Evolutionary conservation across 257 asterid genomes (phyloP).

Genomic region (Coffea eugenioides): DNA sequence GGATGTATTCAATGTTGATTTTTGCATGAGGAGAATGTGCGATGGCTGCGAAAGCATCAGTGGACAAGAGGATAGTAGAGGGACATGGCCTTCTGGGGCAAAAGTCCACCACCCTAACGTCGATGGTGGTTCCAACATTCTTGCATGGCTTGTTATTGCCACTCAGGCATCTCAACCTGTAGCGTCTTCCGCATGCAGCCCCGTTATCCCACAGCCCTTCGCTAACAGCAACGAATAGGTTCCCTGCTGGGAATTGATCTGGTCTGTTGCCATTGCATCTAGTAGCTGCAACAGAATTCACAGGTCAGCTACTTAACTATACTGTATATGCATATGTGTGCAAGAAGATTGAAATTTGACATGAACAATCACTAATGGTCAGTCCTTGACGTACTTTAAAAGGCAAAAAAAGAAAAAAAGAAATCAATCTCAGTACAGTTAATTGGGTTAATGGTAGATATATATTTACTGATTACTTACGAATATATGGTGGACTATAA

Average conservation of each 20-base stretch:
- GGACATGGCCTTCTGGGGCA: slow-evolving; percentile 64
- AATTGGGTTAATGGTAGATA: too few species aligned
- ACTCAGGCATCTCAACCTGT: slow-evolving; percentile 56
- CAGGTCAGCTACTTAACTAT: background rate
- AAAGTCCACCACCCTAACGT: slow-evolving; percentile 69
- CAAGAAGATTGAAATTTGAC: too few species aligned
- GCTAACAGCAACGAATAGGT: slow-evolving; percentile 60
- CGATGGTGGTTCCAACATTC: slow-evolving; percentile 36
- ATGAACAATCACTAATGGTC: too few species aligned
- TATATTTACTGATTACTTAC: slow-evolving; percentile 24
- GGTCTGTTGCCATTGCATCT: slow-evolving; percentile 58
- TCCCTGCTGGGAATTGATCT: slow-evolving; percentile 74
- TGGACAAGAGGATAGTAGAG: slow-evolving; percentile 56
- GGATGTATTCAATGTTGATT: slow-evolving; percentile 63
- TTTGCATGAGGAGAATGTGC: slow-evolving; percentile 45
- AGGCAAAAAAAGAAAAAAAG: too few species aligned
- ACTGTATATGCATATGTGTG: too few species aligned
- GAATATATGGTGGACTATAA: slow-evolving; percentile 66
- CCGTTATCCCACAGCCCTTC: slow-evolving; percentile 83
- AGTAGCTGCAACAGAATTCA: slow-evolving; percentile 44
- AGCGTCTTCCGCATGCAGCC: slow-evolving; percentile 71
- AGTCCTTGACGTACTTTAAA: too few species aligned
- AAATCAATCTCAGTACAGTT: background rate
- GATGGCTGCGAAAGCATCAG: slow-evolving; percentile 56
- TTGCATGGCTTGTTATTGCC: slow-evolving; percentile 54